A percentile compares a stretch with the other conserved stretches of the same genome.
Evolutionary conservation across 164 flowering plant genomes (phyloP).

Genomic region (Cinnamomum micranthum): DNA sequence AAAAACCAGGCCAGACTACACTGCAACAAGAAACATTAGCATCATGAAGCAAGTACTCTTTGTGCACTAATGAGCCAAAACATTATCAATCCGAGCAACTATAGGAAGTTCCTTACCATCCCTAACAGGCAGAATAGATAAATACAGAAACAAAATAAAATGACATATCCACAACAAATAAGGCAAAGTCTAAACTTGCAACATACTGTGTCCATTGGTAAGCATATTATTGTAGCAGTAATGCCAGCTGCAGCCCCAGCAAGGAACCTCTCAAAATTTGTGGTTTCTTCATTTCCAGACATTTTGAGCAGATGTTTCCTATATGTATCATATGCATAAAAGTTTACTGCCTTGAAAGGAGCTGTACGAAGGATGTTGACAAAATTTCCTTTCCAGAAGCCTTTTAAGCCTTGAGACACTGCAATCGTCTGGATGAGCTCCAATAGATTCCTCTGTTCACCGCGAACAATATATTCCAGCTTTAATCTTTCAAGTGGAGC

Average conservation of each 20-base stretch:
- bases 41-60: background rate
- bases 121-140: background rate
- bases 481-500: constrained; percentile 95
- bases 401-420: constrained; percentile 66
- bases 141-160: background rate
- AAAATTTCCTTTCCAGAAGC: constrained; percentile 94
- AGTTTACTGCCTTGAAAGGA: constrained; percentile 89
- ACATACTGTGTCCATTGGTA: constrained; percentile 90
- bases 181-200: background rate
- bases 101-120: background rate
- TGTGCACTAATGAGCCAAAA: background rate
- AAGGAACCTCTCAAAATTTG: constrained; percentile 79
- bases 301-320: constrained; percentile 63
- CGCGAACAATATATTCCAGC: constrained; percentile 91
- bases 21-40: background rate
- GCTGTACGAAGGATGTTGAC: constrained; percentile 91
- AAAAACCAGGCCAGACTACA: background rate
- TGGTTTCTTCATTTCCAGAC: constrained; percentile 70
- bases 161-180: background rate
- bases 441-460: constrained; percentile 65
- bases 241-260: constrained; percentile 96
- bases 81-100: background rate
- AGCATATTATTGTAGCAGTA: constrained; percentile 79
- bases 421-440: constrained; percentile 72
- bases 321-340: constrained; percentile 83